Evolutionary conservation across 2,329 filamentous ascomycete species (phyloP), one percentile per base, ranked within the genome.

Genomic region (Epicoccum sorghinum): DNA sequence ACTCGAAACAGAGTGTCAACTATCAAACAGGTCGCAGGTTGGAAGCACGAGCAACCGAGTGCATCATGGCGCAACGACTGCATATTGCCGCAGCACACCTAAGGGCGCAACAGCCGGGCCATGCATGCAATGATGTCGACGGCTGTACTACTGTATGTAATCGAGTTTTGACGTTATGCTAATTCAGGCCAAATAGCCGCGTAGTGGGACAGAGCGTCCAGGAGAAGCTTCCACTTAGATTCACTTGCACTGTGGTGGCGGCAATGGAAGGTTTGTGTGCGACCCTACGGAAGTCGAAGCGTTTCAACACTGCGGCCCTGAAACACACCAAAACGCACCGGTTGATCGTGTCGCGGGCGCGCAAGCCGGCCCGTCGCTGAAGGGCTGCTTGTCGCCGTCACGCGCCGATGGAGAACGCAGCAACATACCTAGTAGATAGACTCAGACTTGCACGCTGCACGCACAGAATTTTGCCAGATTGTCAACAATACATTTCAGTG

Each of bases 271-370:
- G 46, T 55, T 55, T 55, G 41, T 38, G 52, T 55, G 42, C 10
- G 37, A 50, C 46, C 24, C 41, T 57, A 52, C 18, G 18, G 18
- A 3, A 18, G 18, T 18, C 18, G 47, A 48, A 52, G 47, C 44
- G 70, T 71, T 71, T 72, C 70, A 70, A 60, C 41, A 55, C 52
- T 46, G 57, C 36, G 33, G 30, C 38, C 36, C 62, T 73, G 70
- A 73, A 73, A 73, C 70, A 58, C 60, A 64, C 49, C 54, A 69
- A 73, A 73, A 73, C 70, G 59, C 60, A 64, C 49, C 54, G 33
- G 10, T 14, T n/a, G 24, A 41, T 47, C 38, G 29, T 25, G 52
- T 41, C 25, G 42, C 42, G 47, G 47, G 33, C 47, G 46, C 46
- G 46, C 52, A 46, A 18, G 30, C 46, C 40, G 52, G 52, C 23